Evolutionary conservation across 176 grass and related monocot species (phyloP), one percentile per base, ranked within the genome.

Genomic region (Musa acuminata): DNA sequence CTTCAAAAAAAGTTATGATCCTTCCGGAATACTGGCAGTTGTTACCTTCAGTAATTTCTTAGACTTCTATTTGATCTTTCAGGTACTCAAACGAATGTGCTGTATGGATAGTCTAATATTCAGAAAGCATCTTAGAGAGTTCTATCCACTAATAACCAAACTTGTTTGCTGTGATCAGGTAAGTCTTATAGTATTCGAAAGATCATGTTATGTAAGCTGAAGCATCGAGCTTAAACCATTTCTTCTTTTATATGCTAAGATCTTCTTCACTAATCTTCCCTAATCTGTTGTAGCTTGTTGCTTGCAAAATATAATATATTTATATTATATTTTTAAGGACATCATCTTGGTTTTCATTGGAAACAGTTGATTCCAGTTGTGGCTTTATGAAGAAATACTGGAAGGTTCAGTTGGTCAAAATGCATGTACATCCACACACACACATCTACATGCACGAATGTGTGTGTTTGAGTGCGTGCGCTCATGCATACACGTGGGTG

Each of bases 121-220:
- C 80, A 99, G 88, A 82, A 94, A 77, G 73, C 90, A 99, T 84
- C 74, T 99, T 49, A 85, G 85, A 87, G 96, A 95, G 75, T 94
- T 99, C 58, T 99, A 95, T 83, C 96, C 96, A 59, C 78, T 99
- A 78, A 91, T 99, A 85, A 99, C 96, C 16, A 99, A 94, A 86
- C 96, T 99, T 80, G 92, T 99, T 71, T 99, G 96, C 74, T 99
- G 96, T 73, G 91, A 99, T 81, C 96, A 99, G 96, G 96, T 94
- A 73, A 62, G 9, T 70, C 57, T 8, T 55, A 6, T 5, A 53
- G 9, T 54, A 8, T 17, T 26, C 16, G 8, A 24, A 24, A 48
- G 35, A 2, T 69, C 13, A 49, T 68, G 5, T 8, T 25, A 5
- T 10, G n/a, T 51, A 49, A 51, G 19, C 48, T 12, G 9, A 35